phyloP scores from a whole-genome alignment of 768 basidiomycete species.

The Auricularia sp. region DNA sequence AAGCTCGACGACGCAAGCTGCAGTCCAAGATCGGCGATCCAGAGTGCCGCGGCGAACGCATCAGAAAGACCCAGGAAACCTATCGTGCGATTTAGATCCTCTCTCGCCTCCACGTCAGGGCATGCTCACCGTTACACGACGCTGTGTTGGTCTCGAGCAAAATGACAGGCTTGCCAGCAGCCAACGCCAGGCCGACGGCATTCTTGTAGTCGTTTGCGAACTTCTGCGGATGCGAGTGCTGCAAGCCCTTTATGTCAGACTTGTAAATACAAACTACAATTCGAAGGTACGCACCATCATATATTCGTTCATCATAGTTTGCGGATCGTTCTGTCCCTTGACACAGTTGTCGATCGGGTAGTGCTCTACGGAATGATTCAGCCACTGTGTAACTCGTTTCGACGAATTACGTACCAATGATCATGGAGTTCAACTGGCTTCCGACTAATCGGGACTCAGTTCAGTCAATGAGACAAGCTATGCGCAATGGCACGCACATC shows the following conservation, averaged over 20 bases:
- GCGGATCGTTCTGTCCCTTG: constrained; percentile 3
- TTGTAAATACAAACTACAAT: neutral
- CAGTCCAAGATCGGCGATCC: constrained; percentile 52
- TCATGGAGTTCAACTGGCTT: neutral
- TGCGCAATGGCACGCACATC: constrained; percentile 12
- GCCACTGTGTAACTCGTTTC: constrained; percentile 2
- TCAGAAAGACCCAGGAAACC: constrained; percentile 45
- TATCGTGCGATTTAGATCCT: too few species aligned
- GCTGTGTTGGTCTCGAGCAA: constrained; percentile 66
- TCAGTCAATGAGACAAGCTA: constrained; percentile 1
- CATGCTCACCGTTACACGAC: constrained; percentile 28
- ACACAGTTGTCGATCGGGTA: constrained; percentile 4
- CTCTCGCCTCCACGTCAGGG: too few species aligned
- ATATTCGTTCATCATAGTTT: constrained; percentile 5
- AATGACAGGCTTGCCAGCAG: constrained; percentile 34
- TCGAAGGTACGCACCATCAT: neutral
- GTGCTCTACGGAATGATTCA: neutral
- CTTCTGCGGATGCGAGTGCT: constrained; percentile 11
- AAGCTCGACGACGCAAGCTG: constrained; percentile 49
- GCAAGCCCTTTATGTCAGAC: constrained; percentile 10
- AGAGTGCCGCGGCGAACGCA: constrained; percentile 48
- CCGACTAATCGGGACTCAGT: neutral
- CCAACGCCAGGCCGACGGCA: constrained; percentile 31
- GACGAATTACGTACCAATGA: neutral
- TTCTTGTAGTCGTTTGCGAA: constrained; percentile 30